These are phyloP conservation scores for Penicillium psychrofluorescens DNA, from an alignment of 495 filamentous ascomycete genomes.

Conservation along the genomic window DNA sequence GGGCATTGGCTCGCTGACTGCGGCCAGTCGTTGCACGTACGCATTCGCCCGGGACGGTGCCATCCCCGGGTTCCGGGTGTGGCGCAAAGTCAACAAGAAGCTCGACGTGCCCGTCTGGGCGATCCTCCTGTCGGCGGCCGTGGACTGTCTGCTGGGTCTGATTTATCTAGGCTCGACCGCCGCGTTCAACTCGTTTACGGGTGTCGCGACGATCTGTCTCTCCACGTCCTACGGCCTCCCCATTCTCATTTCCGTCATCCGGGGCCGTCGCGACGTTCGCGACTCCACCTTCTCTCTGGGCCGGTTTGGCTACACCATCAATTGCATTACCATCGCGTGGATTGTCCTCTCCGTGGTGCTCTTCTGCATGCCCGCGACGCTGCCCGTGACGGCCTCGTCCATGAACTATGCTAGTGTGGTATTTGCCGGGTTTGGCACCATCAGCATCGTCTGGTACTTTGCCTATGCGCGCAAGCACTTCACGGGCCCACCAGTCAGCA, in stretches of 20 bases:
- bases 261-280: slow-evolving; percentile 39
- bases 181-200: slow-evolving; percentile 61
- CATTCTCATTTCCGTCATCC: slow-evolving; percentile 51
- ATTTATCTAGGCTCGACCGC: slow-evolving; percentile 58
- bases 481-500: slow-evolving; percentile 53
- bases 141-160: slow-evolving; percentile 50
- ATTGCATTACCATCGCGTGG: slow-evolving; percentile 42
- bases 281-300: slow-evolving; percentile 44
- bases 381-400: slow-evolving; percentile 36
- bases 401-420: slow-evolving; percentile 62
- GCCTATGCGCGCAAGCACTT: slow-evolving; percentile 64
- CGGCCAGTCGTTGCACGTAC: slow-evolving; percentile 67
- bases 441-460: slow-evolving; percentile 59
- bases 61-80: slow-evolving; percentile 60
- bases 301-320: slow-evolving; percentile 45
- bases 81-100: slow-evolving; percentile 48
- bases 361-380: slow-evolving; percentile 49
- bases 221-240: slow-evolving; percentile 57
- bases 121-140: slow-evolving; percentile 46
- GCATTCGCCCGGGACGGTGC: slow-evolving; percentile 63
- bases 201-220: slow-evolving; percentile 58
- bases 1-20: slow-evolving; percentile 63
- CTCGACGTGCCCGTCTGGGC: slow-evolving; percentile 53
- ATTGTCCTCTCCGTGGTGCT: slow-evolving; percentile 43
- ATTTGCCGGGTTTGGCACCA: slow-evolving; percentile 51